A percentile compares a stretch with the other conserved stretches of the same genome.
Conservation (phyloP, 148 eudicot species). For the Vaccinium myrtillus region DNA sequence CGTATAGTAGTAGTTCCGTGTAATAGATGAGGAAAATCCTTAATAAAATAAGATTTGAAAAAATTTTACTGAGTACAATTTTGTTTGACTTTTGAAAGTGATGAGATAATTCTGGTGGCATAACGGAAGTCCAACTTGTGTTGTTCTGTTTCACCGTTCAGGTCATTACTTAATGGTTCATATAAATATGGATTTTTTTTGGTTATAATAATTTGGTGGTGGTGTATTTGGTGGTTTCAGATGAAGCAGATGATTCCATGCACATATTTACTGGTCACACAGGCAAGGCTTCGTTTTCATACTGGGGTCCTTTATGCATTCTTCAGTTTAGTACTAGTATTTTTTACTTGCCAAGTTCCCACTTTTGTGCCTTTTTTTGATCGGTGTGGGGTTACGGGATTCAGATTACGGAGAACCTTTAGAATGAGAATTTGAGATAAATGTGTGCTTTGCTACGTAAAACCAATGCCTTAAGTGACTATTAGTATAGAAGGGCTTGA, state of each 20-base stretch:
- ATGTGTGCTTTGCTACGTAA: not conserved
- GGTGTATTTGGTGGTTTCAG: slow-evolving; percentile 34
- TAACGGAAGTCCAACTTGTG: not conserved
- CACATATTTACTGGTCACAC: slow-evolving; percentile 92
- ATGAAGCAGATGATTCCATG: slow-evolving; percentile 80
- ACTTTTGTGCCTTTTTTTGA: too few relatives aligned
- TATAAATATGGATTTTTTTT: not conserved
- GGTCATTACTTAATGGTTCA: not conserved
- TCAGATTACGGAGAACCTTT: not conserved
- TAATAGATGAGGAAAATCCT: not conserved
- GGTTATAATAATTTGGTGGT: not conserved
- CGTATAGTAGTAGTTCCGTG: not conserved
- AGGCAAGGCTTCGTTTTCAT: slow-evolving; percentile 32
- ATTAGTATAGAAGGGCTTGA: not conserved
- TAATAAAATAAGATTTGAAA: not conserved
- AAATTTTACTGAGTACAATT: too few relatives aligned
- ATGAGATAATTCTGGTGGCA: not conserved
- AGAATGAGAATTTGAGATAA: not conserved
- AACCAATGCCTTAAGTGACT: not conserved
- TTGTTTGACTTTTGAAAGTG: not conserved
- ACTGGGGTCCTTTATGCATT: not conserved
- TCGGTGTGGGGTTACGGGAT: not conserved
- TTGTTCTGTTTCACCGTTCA: not conserved
- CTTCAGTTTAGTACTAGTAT: not conserved
- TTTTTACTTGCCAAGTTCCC: too few relatives aligned